A percentile compares a stretch with the other conserved stretches of the same genome.
Conservation (phyloP, 2,329 filamentous ascomycete species). For the Waltergamsia citrina region DNA sequence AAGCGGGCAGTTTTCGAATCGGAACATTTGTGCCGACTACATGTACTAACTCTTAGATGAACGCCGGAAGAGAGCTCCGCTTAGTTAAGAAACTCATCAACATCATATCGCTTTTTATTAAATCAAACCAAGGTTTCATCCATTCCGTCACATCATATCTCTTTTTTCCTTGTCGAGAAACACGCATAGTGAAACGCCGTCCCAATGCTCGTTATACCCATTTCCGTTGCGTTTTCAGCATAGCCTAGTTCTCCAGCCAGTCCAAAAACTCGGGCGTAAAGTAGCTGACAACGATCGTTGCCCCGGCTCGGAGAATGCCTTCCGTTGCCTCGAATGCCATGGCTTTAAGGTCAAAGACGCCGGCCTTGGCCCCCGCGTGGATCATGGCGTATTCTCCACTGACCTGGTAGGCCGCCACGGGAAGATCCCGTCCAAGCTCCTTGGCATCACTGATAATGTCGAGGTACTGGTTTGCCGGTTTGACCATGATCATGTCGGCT, state of each 20-base stretch:
- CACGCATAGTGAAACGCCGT: constrained; percentile 1
- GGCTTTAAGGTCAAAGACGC: constrained; percentile 87
- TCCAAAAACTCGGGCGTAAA: constrained; percentile 77
- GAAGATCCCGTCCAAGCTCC: constrained; percentile 83
- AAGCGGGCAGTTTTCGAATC: no score
- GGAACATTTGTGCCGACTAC: no score
- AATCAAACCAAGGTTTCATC: no score
- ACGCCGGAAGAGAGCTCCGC: no score
- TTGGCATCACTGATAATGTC: constrained; percentile 98
- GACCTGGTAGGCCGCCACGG: constrained; percentile 92
- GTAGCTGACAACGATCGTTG: constrained; percentile 88
- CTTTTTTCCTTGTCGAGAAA: no score
- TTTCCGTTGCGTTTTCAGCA: neutral
- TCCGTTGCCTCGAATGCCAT: constrained; percentile 96
- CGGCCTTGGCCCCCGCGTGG: constrained; percentile 87
- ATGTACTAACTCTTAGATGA: no score
- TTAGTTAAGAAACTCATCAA: no score
- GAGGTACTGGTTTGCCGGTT: constrained; percentile 89
- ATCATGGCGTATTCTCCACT: constrained; percentile 98
- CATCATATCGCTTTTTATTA: no score
- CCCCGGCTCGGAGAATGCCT: constrained; percentile 85
- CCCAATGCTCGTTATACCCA: neutral
- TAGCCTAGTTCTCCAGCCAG: constrained; percentile 50
- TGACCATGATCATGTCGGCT: constrained; percentile 98
- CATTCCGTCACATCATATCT: no score